A percentile compares a stretch with the other conserved stretches of the same genome.
phyloP scores from a whole-genome alignment of 768 basidiomycete species.

The Mycena galericulata region DNA sequence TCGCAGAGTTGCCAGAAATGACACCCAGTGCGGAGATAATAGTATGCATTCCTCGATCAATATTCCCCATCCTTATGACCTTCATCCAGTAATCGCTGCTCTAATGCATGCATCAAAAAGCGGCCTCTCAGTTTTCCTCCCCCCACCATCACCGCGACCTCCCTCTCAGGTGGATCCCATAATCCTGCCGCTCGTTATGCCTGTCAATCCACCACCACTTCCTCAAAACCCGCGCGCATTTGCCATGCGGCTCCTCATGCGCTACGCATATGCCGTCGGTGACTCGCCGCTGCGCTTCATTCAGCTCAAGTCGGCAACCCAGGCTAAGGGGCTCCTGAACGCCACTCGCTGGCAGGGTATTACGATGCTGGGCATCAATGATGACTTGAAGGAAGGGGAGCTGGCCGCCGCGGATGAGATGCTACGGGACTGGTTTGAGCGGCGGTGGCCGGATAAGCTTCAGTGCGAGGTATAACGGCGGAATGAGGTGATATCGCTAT shows the following conservation, averaged over 20 bases:
- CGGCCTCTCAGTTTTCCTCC: conserved; percentile 33
- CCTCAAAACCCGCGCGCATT: conserved; percentile 13
- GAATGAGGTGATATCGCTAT: no score
- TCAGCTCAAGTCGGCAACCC: background rate
- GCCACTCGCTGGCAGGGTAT: no score
- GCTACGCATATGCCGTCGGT: conserved; percentile 15
- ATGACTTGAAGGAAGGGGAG: no score
- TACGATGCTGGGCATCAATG: no score
- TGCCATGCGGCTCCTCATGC: conserved; percentile 13
- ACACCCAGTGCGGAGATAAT: conserved; percentile 20
- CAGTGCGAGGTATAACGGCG: no score
- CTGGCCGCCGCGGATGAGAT: no score
- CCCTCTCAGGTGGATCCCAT: conserved; percentile 17
- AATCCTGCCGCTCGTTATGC: conserved; percentile 30
- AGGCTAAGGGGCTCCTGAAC: background rate
- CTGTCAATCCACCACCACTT: conserved; percentile 4
- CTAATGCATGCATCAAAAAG: conserved; percentile 22
- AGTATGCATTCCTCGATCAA: background rate
- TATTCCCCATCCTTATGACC: background rate
- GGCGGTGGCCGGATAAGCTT: no score
- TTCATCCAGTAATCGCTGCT: conserved; percentile 24
- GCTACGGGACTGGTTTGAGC: no score
- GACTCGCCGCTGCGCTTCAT: conserved; percentile 11
- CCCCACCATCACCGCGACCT: background rate
- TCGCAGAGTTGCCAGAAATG: conserved; percentile 4